Evolutionary conservation across 768 basidiomycete species (phyloP), one percentile per base, ranked within the genome.

Genomic region (Naganishia onofrii): DNA sequence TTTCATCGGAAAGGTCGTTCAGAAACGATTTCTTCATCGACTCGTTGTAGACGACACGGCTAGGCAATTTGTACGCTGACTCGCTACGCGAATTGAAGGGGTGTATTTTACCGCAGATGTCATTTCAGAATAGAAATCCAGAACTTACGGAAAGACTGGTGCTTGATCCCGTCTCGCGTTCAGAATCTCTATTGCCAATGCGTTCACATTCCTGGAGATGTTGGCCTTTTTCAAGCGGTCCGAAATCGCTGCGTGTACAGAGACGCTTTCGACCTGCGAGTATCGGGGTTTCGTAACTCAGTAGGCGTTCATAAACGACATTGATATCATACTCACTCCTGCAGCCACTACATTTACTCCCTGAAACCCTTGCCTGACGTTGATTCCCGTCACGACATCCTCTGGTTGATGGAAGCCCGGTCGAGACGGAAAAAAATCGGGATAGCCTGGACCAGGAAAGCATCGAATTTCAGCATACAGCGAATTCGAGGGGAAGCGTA

Each of bases 341-440:
- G 60, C 38, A 1, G 60, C 60, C 13, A 63, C 60, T 2, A 48
- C 44, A n/a, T 69, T 69, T 4, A 44, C 44, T 8, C 26, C 74
- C 17, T 71, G 64, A 55, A 75, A 80, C 2, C 79, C 79, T 70
- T 76, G 76, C 66, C 77, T 76, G 68, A 80, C 79, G 66, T 77
- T 78, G 36, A 77, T 75, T 65, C 75, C 78, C 2, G 79, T 80
- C n/a, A 80, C 66, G 0, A 76, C 75, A 67, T 80, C 79, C 57
- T 80, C 79, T 0, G 75, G 74, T 55, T 80, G 79, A 48, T 71
- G 57, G 36, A 75, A 76, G 4, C 79, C 79, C n/a, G 79, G 79
- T 71, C 79, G 55, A 23, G 76, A 76, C 19, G 79, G 77, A 53
- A 79, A 78, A 64, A 77, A 77, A 68, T 80, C 79, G 31, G 79